Conservation (phyloP, 306 rosid genomes). For the Neltuma alba region DNA sequence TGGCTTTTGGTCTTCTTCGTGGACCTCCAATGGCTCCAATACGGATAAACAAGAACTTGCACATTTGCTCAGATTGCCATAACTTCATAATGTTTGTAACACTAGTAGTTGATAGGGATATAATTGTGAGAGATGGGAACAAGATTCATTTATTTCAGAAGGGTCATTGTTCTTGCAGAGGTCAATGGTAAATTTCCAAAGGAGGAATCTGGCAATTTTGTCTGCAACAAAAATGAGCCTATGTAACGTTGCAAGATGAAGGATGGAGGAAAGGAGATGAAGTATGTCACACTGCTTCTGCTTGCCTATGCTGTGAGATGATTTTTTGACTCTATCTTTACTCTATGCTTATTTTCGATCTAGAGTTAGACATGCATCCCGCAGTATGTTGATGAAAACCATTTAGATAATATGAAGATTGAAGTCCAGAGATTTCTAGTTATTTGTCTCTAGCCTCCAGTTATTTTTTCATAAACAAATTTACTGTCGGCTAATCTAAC, state of each 20-base stretch:
- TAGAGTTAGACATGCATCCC: not conserved
- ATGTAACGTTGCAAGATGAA: not conserved
- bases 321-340: not conserved
- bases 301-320: not conserved
- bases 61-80: conserved; percentile 64
- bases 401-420: not conserved
- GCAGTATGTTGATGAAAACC: not conserved
- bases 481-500: not conserved
- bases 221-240: not conserved
- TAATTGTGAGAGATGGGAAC: conserved; percentile 63
- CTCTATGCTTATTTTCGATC: not conserved
- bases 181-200: conserved; percentile 23
- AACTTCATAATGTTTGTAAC: conserved; percentile 56
- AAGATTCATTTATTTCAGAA: conserved; percentile 57
- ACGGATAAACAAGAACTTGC: conserved; percentile 52
- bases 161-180: conserved; percentile 64
- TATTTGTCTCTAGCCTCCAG: not conserved
- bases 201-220: not conserved
- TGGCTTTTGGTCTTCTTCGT: conserved; percentile 59
- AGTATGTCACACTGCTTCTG: not conserved
- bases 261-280: not conserved
- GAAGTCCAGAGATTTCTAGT: not conserved
- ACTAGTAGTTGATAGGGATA: conserved; percentile 45
- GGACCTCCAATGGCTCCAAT: conserved; percentile 44
- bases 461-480: not conserved